A percentile compares a stretch with the other conserved stretches of the same genome.
Conservation (phyloP, 108 stramenopile genomes). For the Conticribra guillardii region DNA sequence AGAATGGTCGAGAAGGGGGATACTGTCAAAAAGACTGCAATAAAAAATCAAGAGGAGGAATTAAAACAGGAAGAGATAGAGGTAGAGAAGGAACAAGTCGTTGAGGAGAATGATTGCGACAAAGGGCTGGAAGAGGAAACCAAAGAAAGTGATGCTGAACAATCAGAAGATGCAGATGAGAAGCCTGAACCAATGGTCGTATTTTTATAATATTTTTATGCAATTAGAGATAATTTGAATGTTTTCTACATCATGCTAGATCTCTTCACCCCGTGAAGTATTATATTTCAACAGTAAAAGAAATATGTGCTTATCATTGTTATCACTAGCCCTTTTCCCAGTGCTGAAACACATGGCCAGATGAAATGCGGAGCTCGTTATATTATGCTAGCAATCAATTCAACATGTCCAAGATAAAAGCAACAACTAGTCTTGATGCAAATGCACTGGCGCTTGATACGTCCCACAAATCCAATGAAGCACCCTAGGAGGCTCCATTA, state of each 20-base stretch:
- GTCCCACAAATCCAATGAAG: conserved; percentile 82
- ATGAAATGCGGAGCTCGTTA: no score
- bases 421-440: conserved; percentile 50
- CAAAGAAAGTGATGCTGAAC: background rate
- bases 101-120: background rate
- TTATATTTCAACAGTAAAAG: no score
- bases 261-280: no score
- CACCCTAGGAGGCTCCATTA: conserved; percentile 78
- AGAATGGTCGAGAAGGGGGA: conserved; percentile 41
- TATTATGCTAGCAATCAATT: no score
- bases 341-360: no score
- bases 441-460: conserved; percentile 42
- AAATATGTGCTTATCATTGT: no score
- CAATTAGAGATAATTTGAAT: no score
- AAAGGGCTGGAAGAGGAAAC: background rate
- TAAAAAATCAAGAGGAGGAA: conserved; percentile 4
- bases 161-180: conserved; percentile 4
- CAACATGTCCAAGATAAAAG: no score
- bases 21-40: conserved; percentile 6
- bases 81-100: conserved; percentile 4
- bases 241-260: no score
- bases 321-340: no score
- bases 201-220: conserved; percentile 41
- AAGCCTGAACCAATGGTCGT: conserved; percentile 12
- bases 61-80: background rate